These are phyloP conservation scores for Tetragonia tetragonoides DNA, from an alignment of 148 eudicot species.

Conservation along the genomic window DNA sequence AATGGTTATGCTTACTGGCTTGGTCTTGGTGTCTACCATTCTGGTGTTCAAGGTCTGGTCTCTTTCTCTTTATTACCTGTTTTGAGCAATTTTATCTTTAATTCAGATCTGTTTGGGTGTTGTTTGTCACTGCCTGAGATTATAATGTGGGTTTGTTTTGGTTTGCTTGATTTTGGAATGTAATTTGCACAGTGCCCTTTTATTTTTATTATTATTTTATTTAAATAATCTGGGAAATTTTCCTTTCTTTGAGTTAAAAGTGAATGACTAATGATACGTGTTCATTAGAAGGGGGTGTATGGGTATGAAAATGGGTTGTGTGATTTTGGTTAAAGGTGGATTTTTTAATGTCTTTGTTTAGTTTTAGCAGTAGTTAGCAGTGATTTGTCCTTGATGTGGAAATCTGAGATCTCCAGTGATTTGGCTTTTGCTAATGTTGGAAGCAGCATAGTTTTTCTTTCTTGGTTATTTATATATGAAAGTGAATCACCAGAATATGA, in stretches of 20 bases:
- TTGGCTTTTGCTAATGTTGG: neutral
- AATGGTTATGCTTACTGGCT: slow-evolving; percentile 89
- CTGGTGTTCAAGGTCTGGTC: slow-evolving; percentile 75
- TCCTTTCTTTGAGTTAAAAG: too few species aligned
- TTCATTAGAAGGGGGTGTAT: neutral
- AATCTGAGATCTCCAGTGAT: slow-evolving; percentile 14
- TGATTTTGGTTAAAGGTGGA: neutral
- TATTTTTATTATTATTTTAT: too few species aligned
- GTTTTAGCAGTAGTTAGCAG: neutral
- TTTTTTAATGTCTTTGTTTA: neutral
- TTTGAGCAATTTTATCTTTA: neutral
- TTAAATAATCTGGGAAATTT: neutral
- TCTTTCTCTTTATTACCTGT: neutral
- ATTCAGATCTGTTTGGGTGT: slow-evolving; percentile 23
- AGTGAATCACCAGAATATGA: neutral
- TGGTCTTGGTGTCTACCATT: slow-evolving; percentile 88
- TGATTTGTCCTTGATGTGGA: neutral
- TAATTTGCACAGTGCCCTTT: neutral
- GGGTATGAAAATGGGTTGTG: neutral
- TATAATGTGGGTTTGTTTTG: slow-evolving; percentile 22
- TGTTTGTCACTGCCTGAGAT: neutral
- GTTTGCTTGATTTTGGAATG: neutral
- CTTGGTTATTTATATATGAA: too few species aligned
- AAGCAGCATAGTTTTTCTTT: neutral
- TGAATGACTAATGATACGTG: neutral